Evolutionary conservation across 2,329 filamentous ascomycete genomes (phyloP).

Genomic region (Aspergillus fructus): DNA sequence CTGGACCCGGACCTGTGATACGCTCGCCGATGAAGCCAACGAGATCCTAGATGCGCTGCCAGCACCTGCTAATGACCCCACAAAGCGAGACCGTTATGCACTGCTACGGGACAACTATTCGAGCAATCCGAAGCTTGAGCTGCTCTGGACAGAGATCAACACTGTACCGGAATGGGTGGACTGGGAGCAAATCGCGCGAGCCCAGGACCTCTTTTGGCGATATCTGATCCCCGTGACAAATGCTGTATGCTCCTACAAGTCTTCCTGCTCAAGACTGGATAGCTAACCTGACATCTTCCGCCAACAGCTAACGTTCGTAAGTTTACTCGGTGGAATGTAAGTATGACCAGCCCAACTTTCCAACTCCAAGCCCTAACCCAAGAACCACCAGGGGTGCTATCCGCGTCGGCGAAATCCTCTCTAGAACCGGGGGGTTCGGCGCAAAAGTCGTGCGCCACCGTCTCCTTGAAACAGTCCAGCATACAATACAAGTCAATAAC

Average conservation of each 20-base stretch:
- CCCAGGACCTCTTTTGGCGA: constrained; percentile 73
- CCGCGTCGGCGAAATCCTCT: constrained; percentile 70
- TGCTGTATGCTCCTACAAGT: constrained; percentile 27
- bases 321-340: constrained; percentile 28
- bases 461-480: constrained; percentile 71
- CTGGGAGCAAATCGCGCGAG: constrained; percentile 70
- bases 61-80: background rate
- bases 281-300: background rate
- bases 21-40: constrained; percentile 7
- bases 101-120: constrained; percentile 59
- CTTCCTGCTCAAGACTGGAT: background rate
- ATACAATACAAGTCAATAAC: constrained; percentile 68
- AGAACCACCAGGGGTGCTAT: constrained; percentile 53
- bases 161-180: constrained; percentile 72
- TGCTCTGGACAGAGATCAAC: constrained; percentile 66
- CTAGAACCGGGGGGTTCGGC: constrained; percentile 71
- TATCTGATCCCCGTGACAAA: constrained; percentile 68
- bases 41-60: constrained; percentile 1
- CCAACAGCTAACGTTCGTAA: constrained; percentile 27
- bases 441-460: constrained; percentile 64
- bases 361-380: constrained; percentile 2
- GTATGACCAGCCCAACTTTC: background rate
- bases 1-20: constrained; percentile 8
- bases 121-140: constrained; percentile 54
- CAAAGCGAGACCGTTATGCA: constrained; percentile 58